Evolutionary conservation across 257 asterid genomes (phyloP).

Genomic region (Lavandula angustifolia): DNA sequence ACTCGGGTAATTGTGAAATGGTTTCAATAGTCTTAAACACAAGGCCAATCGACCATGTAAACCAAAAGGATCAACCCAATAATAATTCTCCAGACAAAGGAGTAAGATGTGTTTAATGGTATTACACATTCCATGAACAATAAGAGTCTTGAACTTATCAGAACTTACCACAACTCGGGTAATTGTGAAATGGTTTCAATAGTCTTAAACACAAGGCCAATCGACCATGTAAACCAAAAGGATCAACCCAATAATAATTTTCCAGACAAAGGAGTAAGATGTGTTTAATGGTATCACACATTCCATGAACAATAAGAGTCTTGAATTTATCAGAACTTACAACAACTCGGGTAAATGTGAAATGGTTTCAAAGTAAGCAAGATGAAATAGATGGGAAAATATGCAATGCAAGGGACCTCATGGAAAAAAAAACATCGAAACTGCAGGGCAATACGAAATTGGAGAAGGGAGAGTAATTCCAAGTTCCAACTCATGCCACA

Average conservation of each 20-base stretch:
- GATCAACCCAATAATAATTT: not conserved
- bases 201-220: too few species aligned
- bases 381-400: not conserved
- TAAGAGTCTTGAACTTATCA: not conserved
- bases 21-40: too few species aligned
- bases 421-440: not conserved
- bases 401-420: not conserved
- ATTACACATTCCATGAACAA: too few species aligned
- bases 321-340: not conserved
- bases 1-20: not conserved
- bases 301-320: too few species aligned
- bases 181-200: not conserved
- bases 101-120: not conserved
- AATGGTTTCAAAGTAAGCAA: not conserved
- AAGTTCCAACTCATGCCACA: not conserved
- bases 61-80: not conserved
- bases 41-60: not conserved
- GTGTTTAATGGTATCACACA: not conserved
- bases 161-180: not conserved
- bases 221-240: not conserved
- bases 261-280: slow-evolving; percentile 2
- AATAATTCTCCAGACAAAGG: not conserved
- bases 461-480: too few species aligned
- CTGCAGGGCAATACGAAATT: not conserved
- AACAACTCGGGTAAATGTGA: not conserved